phyloP scores from a whole-genome alignment of 2,329 filamentous ascomycete genomes.

The Alternaria triticina region DNA sequence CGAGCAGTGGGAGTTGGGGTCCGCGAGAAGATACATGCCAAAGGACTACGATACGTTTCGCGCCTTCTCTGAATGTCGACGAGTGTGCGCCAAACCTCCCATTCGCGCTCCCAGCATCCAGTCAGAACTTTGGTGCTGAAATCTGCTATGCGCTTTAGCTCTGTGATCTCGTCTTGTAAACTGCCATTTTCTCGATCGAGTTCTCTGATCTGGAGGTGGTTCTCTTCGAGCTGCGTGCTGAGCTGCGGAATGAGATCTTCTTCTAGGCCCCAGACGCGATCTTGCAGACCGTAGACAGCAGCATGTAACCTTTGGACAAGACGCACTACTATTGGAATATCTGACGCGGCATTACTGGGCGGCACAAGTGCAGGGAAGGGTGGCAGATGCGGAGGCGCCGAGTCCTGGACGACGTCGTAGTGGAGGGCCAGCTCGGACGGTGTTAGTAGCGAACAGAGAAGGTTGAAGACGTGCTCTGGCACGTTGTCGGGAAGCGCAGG shows the following conservation, averaged over 20 bases:
- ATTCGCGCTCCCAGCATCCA: conserved; percentile 24
- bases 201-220: background rate
- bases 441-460: conserved; percentile 18
- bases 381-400: background rate
- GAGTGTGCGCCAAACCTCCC: conserved; percentile 18
- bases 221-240: conserved; percentile 8
- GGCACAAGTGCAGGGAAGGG: background rate
- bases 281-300: conserved; percentile 12
- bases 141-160: conserved; percentile 12
- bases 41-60: background rate
- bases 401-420: background rate
- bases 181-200: background rate
- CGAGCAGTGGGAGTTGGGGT: background rate
- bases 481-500: background rate
- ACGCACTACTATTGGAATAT: conserved; percentile 6
- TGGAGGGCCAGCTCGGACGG: conserved; percentile 18
- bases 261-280: conserved; percentile 19
- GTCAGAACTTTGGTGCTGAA: conserved; percentile 11
- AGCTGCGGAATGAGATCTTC: conserved; percentile 20
- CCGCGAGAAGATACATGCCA: background rate
- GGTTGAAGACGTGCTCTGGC: conserved; percentile 4
- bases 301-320: conserved; percentile 22
- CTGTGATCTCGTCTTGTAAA: background rate
- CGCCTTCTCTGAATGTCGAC: conserved; percentile 6
- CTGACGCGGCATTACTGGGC: background rate